Conservation (phyloP, 306 rosid genomes). For the Luffa acutangula region DNA sequence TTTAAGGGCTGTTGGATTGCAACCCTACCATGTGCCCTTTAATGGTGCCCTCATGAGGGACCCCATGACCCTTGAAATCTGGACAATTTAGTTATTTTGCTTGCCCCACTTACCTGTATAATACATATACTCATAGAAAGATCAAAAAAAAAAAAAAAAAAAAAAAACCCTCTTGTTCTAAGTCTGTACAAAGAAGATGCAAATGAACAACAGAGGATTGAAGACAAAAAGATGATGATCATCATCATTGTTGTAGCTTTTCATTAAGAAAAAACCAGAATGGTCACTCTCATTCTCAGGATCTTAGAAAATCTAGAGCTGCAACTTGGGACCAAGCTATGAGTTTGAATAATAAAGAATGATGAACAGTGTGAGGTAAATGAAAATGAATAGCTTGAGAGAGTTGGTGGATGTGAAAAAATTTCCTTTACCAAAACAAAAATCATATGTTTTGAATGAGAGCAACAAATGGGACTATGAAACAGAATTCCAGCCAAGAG, state of each 20-base stretch:
- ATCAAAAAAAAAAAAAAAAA: neutral
- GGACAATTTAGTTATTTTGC: neutral
- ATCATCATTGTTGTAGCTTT: neutral
- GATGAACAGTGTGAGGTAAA: neutral
- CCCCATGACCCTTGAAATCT: neutral
- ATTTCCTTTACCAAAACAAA: neutral
- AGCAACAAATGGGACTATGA: neutral
- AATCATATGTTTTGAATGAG: neutral
- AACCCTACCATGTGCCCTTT: constrained; percentile 12
- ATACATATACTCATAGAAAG: neutral
- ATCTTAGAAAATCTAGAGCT: neutral
- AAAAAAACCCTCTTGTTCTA: neutral
- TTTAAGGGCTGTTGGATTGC: neutral
- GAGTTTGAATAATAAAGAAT: neutral
- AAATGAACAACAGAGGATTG: neutral
- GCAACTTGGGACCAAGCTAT: neutral
- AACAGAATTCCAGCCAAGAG: neutral
- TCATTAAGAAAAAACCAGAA: neutral
- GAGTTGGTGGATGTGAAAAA: neutral
- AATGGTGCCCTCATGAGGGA: neutral
- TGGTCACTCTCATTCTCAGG: neutral
- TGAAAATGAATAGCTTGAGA: neutral
- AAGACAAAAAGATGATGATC: neutral
- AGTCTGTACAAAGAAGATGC: neutral
- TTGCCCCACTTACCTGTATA: neutral